phyloP scores from a whole-genome alignment of 106 monocot genomes.

The Ottelia alismoides region DNA sequence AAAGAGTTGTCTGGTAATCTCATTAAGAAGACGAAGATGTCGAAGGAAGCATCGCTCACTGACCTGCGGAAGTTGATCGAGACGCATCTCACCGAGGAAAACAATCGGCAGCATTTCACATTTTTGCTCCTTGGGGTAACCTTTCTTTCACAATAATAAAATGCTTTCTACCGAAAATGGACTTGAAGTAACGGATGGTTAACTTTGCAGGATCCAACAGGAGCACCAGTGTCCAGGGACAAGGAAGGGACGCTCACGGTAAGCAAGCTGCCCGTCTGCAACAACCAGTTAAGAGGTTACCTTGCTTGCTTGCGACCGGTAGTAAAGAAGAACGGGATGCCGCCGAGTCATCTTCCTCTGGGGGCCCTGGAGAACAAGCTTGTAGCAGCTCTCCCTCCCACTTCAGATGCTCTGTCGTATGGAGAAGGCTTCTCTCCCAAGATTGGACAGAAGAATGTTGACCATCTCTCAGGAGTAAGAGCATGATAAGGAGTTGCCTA shows the following conservation, averaged over 20 bases:
- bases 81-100: conserved; percentile 33
- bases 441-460: too few relatives aligned
- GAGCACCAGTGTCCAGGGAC: conserved; percentile 50
- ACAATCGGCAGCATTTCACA: conserved; percentile 42
- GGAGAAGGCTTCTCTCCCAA: neutral
- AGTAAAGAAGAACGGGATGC: conserved; percentile 27
- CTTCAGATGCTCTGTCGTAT: neutral
- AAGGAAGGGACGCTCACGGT: conserved; percentile 40
- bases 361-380: conserved; percentile 61
- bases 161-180: neutral
- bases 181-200: neutral
- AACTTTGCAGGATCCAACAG: conserved; percentile 61
- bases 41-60: conserved; percentile 33
- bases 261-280: conserved; percentile 58
- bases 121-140: conserved; percentile 68
- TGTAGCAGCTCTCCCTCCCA: too few relatives aligned
- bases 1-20: conserved; percentile 46
- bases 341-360: conserved; percentile 31
- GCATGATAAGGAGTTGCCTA: too few relatives aligned
- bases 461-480: too few relatives aligned
- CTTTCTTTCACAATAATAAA: neutral
- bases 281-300: conserved; percentile 34
- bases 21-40: conserved; percentile 39
- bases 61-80: conserved; percentile 63
- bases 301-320: conserved; percentile 59